phyloP scores from a whole-genome alignment of 208 protist species.

The Leishmania braziliensis region DNA sequence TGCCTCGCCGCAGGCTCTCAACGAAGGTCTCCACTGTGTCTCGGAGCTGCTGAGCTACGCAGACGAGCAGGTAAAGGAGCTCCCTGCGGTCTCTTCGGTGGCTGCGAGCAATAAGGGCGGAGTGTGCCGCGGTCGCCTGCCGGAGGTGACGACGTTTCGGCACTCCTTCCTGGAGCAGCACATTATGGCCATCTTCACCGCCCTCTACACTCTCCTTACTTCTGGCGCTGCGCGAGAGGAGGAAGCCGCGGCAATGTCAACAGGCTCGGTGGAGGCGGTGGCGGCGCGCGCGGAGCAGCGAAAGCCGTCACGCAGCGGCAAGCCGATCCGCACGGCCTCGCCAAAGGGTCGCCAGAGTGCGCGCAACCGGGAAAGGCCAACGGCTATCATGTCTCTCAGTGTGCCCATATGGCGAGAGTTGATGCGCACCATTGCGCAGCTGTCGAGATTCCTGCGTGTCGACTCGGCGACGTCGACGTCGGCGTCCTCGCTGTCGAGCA shows the following conservation, averaged over 20 bases:
- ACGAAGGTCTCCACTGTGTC: constrained; percentile 77
- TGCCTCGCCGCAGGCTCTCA: constrained; percentile 41
- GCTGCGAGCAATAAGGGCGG: background rate
- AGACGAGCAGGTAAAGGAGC: constrained; percentile 46
- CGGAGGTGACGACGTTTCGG: constrained; percentile 47
- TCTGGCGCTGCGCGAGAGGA: constrained; percentile 36
- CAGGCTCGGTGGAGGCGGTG: background rate
- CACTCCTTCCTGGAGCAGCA: constrained; percentile 58
- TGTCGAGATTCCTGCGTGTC: constrained; percentile 31
- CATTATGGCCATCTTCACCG: constrained; percentile 62
- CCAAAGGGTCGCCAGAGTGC: constrained; percentile 5
- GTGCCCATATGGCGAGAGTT: constrained; percentile 88
- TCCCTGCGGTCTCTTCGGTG: constrained; percentile 1
- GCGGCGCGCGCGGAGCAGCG: background rate
- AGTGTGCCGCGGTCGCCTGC: background rate
- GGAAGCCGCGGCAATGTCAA: background rate
- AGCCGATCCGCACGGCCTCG: background rate
- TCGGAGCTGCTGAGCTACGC: constrained; percentile 58
- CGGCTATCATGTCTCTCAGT: constrained; percentile 69
- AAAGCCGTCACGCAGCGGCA: background rate
- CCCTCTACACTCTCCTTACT: constrained; percentile 74
- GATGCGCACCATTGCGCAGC: constrained; percentile 75
- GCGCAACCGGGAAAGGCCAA: constrained; percentile 10
- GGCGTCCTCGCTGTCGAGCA: constrained; percentile 23
- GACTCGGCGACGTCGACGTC: constrained; percentile 3